A percentile compares a stretch with the other conserved stretches of the same genome.
Conservation (phyloP, 768 basidiomycete genomes). For the Trametes maxima region DNA sequence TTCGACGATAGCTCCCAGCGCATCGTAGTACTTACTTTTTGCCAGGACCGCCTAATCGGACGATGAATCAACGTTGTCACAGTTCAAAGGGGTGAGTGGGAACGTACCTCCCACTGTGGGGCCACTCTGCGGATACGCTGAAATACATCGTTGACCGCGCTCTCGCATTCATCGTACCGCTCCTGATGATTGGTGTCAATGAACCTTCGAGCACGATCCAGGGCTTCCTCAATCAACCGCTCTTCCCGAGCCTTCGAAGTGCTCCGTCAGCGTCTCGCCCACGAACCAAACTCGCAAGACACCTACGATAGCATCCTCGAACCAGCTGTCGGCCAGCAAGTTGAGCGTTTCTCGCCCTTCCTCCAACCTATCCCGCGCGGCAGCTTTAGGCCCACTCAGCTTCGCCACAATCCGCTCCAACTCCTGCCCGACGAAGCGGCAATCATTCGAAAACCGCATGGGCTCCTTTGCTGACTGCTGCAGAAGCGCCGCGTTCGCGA, state of each 20-base stretch:
- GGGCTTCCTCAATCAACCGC: slow-evolving; percentile 46
- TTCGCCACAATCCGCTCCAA: slow-evolving; percentile 42
- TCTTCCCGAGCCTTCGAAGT: slow-evolving; percentile 51
- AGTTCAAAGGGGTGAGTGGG: background rate
- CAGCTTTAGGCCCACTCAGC: background rate
- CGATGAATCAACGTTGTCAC: background rate
- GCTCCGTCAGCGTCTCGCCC: slow-evolving; percentile 2
- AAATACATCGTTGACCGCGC: slow-evolving; percentile 60
- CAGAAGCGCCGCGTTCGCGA: slow-evolving; percentile 53
- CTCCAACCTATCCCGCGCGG: slow-evolving; percentile 48
- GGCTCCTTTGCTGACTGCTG: slow-evolving; percentile 50
- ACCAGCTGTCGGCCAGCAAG: slow-evolving; percentile 68
- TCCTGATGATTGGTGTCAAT: slow-evolving; percentile 68
- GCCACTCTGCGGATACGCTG: slow-evolving; percentile 64
- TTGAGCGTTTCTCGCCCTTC: slow-evolving; percentile 56
- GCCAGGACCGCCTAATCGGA: slow-evolving; percentile 59
- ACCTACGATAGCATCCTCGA: slow-evolving; percentile 69
- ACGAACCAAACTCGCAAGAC: background rate
- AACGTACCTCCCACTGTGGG: slow-evolving; percentile 73
- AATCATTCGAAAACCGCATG: slow-evolving; percentile 86
- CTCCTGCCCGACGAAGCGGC: slow-evolving; percentile 62
- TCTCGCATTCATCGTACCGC: slow-evolving; percentile 77
- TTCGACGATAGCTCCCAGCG: slow-evolving; percentile 72
- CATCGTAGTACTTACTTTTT: slow-evolving; percentile 71
- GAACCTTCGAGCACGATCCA: slow-evolving; percentile 65